Base-by-base conservation (phyloP, 257 asterid genomes). In the Solanum chiquidenum region DNA sequence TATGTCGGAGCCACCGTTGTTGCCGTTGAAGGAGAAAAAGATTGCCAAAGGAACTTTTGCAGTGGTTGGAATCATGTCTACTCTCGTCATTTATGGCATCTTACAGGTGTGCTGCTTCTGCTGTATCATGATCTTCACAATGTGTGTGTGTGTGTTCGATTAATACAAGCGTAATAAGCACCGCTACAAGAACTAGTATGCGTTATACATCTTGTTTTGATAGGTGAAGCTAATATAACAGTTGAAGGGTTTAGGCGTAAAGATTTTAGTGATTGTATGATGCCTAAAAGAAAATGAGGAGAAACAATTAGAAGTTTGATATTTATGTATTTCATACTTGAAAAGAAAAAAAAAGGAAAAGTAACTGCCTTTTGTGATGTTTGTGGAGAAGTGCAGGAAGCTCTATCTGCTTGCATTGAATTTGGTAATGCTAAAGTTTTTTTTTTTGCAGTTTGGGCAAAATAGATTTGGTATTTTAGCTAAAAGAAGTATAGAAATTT, bases 11-110 rank as follows among this genome's bases (percentile, higher is more conserved):
- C 92, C 90, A 88, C 94, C 88, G 55, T 90, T 87, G 83, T 89
- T 90, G 90, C 80, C 91, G 88, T 74, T 89, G 88, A 93, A 91
- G 90, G 98, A 96, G 86, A 97, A 84, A 94, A 94, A 88, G 89
- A 64, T 92, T 62, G 90, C 93, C 84, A 95, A 92, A 90, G 91
- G 96, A 92, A 87, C 89, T 13, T 96, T 97, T 76, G 98, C 99
- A 27, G 96, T 96, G 29, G 49, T 92, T 27, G 99, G 99, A 86
- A 97, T 97, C 89, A 94, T 97, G 98, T 92, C 98, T 58, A 96
- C 99, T 16, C 95, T 97, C 71, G 95, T 97, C 60, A 89, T 97
- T 66, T 97, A 97, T 83, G 99, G 99, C 37, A 89, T 97, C 72
- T 90, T 97, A 85, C 99, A 97, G 99, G 99, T 97, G 52, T 80